phyloP scores from a whole-genome alignment of 169 alveolate species.

The Cryptosporidium meleagridis region DNA sequence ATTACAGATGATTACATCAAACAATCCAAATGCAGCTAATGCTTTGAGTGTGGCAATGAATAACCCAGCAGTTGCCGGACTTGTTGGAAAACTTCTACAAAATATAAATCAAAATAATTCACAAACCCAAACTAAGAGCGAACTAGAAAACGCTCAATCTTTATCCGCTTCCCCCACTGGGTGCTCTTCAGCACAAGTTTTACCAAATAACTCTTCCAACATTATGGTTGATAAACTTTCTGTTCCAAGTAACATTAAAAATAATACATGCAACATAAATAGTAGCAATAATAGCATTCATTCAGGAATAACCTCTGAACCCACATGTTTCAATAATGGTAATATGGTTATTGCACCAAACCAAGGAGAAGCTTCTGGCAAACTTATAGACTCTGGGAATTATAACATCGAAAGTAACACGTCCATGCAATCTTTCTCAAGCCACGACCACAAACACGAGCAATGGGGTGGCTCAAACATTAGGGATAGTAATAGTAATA shows the following conservation, averaged over 20 bases:
- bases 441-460: not conserved
- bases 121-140: not conserved
- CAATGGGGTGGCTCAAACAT: constrained; percentile 14
- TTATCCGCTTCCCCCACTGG: not conserved
- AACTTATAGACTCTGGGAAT: not conserved
- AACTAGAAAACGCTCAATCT: not conserved
- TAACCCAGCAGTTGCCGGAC: constrained; percentile 73
- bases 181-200: not conserved
- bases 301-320: not conserved
- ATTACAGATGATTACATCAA: constrained; percentile 72
- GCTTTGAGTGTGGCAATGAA: constrained; percentile 69
- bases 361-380: not conserved
- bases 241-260: not conserved
- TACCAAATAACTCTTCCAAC: not conserved
- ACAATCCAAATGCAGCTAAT: constrained; percentile 65
- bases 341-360: not conserved
- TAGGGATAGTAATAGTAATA: not conserved
- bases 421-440: not conserved
- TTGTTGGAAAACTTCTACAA: constrained; percentile 65
- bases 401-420: not conserved
- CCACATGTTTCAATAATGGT: not conserved
- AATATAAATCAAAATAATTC: constrained; percentile 12
- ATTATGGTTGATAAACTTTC: not conserved
- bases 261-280: not conserved
- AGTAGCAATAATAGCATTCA: not conserved